Conservation (phyloP, 1,284 basidiomycete genomes). For the Ceratobasidium theobromae region DNA sequence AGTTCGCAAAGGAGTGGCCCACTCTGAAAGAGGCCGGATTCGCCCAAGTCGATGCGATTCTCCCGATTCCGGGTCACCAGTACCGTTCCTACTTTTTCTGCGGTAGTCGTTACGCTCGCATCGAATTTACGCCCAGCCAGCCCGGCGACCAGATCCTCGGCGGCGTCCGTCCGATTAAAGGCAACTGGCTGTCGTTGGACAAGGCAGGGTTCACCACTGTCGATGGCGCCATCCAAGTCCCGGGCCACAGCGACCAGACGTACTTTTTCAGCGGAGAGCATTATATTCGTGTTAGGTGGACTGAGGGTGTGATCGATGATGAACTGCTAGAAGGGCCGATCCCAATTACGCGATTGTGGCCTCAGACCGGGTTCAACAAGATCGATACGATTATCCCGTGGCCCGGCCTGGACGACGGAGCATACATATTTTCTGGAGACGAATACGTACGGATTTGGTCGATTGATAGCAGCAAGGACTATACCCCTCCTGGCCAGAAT, state of each 20-base stretch:
- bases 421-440: not conserved
- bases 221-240: conserved; percentile 3
- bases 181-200: not conserved
- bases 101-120: not conserved
- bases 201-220: conserved; percentile 11
- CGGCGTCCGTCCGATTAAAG: not conserved
- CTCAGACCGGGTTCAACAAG: not conserved
- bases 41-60: not conserved
- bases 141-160: conserved; percentile 3
- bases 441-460: not conserved
- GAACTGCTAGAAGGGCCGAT: conserved; percentile 17
- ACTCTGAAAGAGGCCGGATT: conserved; percentile 13
- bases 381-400: conserved; percentile 11
- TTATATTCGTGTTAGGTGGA: conserved; percentile 7
- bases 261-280: conserved; percentile 13
- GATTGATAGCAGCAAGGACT: not conserved
- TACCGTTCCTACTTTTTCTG: conserved; percentile 14
- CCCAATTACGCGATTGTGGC: not conserved
- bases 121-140: conserved; percentile 5
- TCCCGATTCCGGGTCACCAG: conserved; percentile 2
- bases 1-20: conserved; percentile 9
- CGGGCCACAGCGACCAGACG: not conserved
- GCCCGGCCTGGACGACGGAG: not conserved
- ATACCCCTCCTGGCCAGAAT: not conserved
- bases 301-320: conserved; percentile 3